phyloP scores from a whole-genome alignment of 192 early-diverging fungal species.

The Podila verticillata region DNA sequence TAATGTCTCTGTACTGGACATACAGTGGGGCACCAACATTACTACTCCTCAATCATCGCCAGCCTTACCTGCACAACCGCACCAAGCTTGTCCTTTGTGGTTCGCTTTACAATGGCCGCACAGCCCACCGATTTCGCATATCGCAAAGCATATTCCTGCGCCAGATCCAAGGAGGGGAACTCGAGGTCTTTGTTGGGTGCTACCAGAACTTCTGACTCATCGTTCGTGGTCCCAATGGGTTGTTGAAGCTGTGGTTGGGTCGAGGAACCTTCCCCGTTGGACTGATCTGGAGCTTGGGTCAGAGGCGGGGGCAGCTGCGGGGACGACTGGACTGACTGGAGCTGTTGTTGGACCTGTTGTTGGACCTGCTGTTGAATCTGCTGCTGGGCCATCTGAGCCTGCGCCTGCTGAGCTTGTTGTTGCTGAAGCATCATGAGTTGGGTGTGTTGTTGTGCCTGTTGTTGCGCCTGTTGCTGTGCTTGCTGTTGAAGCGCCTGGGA shows the following conservation, averaged over 20 bases:
- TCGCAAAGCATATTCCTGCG: constrained; percentile 30
- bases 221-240: background rate
- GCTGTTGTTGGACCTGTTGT: background rate
- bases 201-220: constrained; percentile 5
- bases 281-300: background rate
- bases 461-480: background rate
- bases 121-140: constrained; percentile 37
- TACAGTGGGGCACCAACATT: too few species aligned
- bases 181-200: constrained; percentile 31
- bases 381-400: background rate
- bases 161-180: constrained; percentile 27
- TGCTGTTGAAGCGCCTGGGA: background rate
- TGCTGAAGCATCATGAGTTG: constrained; percentile 2
- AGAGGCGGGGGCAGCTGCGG: background rate
- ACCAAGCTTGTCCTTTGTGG: constrained; percentile 44
- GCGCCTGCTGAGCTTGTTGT: constrained; percentile 6
- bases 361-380: background rate
- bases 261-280: background rate
- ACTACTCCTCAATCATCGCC: too few species aligned
- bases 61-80: constrained; percentile 39
- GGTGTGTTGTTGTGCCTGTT: background rate
- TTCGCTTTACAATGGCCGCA: constrained; percentile 45
- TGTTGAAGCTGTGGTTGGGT: background rate
- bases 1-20: too few species aligned
- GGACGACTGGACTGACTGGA: background rate